Conservation (phyloP, 2,329 filamentous ascomycete species). For the Fusarium concolor region DNA sequence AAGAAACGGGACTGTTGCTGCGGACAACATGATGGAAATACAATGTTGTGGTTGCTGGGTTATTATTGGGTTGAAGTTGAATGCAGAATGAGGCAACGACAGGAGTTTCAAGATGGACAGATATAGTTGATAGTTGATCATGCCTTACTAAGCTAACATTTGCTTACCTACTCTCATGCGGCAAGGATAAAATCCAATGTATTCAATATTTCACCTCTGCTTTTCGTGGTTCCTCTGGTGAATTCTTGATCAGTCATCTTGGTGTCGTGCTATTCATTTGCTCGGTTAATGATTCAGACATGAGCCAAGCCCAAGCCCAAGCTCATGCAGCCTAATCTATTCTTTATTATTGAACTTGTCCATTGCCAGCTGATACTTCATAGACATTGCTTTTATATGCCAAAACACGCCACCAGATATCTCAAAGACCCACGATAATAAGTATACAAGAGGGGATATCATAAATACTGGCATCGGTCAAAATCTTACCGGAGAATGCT, state of each 20-base stretch:
- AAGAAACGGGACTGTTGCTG: slow-evolving; percentile 50
- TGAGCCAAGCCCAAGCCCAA: background rate
- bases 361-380: background rate
- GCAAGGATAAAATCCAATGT: background rate
- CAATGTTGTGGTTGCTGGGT: background rate
- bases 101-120: background rate
- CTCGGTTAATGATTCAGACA: background rate
- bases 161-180: slow-evolving; percentile 6
- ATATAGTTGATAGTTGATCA: background rate
- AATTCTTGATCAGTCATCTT: background rate
- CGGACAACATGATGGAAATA: slow-evolving; percentile 2
- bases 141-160: slow-evolving; percentile 12
- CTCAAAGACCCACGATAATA: background rate
- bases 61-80: background rate
- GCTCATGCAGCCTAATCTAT: background rate
- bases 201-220: background rate
- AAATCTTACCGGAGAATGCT: background rate
- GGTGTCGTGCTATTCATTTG: background rate
- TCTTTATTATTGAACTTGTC: background rate
- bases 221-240: background rate
- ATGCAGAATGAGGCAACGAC: background rate
- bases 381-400: background rate
- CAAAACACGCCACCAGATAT: background rate
- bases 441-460: slow-evolving; percentile 15
- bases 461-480: background rate